Evolutionary conservation across 208 protist species (phyloP).

Genomic region (Trypanosoma brucei): DNA sequence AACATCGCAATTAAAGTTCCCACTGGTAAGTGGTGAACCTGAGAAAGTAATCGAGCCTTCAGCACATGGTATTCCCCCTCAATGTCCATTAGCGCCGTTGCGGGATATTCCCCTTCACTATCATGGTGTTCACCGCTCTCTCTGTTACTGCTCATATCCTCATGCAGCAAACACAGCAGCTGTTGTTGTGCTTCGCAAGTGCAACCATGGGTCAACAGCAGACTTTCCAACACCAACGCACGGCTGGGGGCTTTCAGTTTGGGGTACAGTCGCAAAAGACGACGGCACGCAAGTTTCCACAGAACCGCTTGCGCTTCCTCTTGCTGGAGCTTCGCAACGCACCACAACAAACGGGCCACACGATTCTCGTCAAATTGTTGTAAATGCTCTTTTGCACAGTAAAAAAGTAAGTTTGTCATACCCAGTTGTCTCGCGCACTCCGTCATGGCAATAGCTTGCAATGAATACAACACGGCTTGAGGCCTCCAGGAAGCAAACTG

Average conservation of each 20-base stretch:
- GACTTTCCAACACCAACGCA: slow-evolving; percentile 42
- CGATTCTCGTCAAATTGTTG: slow-evolving; percentile 40
- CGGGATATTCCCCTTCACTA: slow-evolving; percentile 1
- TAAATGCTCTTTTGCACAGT: slow-evolving; percentile 34
- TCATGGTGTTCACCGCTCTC: not conserved
- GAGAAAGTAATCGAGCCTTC: slow-evolving; percentile 12
- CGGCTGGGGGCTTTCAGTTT: slow-evolving; percentile 36
- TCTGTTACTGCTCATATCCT: not conserved
- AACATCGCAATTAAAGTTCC: slow-evolving; percentile 17
- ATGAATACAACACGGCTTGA: slow-evolving; percentile 33
- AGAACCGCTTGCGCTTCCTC: slow-evolving; percentile 19
- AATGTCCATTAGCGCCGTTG: not conserved
- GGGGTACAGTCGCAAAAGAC: slow-evolving; percentile 30
- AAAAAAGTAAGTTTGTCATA: slow-evolving; percentile 37
- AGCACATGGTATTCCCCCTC: slow-evolving; percentile 12
- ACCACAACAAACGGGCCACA: slow-evolving; percentile 58
- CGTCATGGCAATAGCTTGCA: slow-evolving; percentile 50
- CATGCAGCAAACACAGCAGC: slow-evolving; percentile 20
- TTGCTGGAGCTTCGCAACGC: slow-evolving; percentile 37
- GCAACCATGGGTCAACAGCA: slow-evolving; percentile 32
- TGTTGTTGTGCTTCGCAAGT: slow-evolving; percentile 33
- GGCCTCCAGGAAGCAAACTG: slow-evolving; percentile 42
- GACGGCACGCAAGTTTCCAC: slow-evolving; percentile 52
- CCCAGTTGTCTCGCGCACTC: slow-evolving; percentile 15
- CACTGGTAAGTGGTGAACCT: slow-evolving; percentile 16